Evolutionary conservation across 805 yeast species (phyloP).

Genomic region (Saturnispora gosingensis): DNA sequence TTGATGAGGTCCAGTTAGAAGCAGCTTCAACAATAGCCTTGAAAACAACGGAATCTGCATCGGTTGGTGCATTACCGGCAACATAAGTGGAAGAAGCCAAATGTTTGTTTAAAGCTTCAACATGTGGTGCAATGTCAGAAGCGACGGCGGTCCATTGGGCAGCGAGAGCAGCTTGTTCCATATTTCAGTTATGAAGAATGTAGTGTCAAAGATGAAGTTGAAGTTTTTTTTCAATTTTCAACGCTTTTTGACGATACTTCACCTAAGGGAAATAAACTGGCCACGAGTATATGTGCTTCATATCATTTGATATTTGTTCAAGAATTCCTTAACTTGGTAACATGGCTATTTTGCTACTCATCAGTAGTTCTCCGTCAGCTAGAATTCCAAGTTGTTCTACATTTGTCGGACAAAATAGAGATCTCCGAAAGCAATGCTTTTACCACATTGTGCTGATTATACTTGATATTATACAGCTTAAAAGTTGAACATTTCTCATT

Average conservation of each 20-base stretch:
- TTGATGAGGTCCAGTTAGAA: constrained; percentile 42
- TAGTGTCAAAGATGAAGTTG: background rate
- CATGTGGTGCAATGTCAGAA: constrained; percentile 36
- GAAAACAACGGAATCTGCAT: constrained; percentile 65
- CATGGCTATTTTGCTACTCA: background rate
- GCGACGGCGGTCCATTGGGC: constrained; percentile 76
- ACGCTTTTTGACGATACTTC: background rate
- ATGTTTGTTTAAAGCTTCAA: constrained; percentile 53
- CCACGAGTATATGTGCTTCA: background rate
- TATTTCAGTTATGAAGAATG: background rate
- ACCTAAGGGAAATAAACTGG: background rate
- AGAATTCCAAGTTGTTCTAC: too few relatives aligned
- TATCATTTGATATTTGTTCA: background rate
- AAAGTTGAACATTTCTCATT: too few relatives aligned
- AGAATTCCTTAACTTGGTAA: background rate
- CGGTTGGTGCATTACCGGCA: constrained; percentile 55
- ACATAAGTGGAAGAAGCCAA: constrained; percentile 66
- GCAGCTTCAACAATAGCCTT: constrained; percentile 56
- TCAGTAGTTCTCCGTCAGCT: too few relatives aligned
- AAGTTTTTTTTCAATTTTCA: background rate
- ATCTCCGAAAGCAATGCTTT: too few relatives aligned
- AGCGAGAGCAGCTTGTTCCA: constrained; percentile 45
- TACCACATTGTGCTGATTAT: too few relatives aligned
- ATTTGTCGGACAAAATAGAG: too few relatives aligned
- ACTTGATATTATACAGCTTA: too few relatives aligned